Evolutionary conservation across 345 rosid species (phyloP), one percentile per base, ranked within the genome.

Genomic region (Erodium maritimum): DNA sequence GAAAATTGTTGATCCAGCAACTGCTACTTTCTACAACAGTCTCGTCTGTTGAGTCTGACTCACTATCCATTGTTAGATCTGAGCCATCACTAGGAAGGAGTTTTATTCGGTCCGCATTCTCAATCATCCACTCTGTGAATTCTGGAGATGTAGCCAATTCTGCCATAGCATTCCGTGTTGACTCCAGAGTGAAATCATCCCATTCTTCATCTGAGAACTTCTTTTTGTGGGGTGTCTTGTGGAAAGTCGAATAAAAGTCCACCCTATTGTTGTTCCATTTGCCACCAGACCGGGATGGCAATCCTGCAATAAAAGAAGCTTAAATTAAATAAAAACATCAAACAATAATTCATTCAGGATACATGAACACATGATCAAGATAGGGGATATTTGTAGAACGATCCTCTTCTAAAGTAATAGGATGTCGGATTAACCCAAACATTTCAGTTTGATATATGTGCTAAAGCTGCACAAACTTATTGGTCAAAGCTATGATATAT

Each of bases 181-280:
- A 83, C 56, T 80, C 89, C 55, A 55, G 66, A 12, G 90, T 83
- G 45, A 90, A 80, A 70, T 87, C 90, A 52, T 85, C 81, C 91
- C 86, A 87, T 57, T 89, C 91, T 72, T 74, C 68, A 72, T 83
- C 73, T 0, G 95, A 69, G 63, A 83, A 54, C 78, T 69, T 86
- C 81, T 72, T 85, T 58, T 66, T 61, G 62, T 74, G 72, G 0
- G 75, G 79, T 8, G 79, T 79, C 65, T 63, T 77, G 79, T 93
- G 97, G 65, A 76, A 77, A 29, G 85, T 82, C 5, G 99, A 93
- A 56, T 85, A 85, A 76, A 69, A 83, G 74, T 78, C 72, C 69
- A 52, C 70, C 45, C 58, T 54, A 34, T 68, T 57, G 52, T 56
- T 54, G 48, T 5, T 57, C 52, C 67, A 64, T 46, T 51, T 17